Evolutionary conservation across 2,329 filamentous ascomycete genomes (phyloP).

Genomic region (Lecanoromycetidae sp.): DNA sequence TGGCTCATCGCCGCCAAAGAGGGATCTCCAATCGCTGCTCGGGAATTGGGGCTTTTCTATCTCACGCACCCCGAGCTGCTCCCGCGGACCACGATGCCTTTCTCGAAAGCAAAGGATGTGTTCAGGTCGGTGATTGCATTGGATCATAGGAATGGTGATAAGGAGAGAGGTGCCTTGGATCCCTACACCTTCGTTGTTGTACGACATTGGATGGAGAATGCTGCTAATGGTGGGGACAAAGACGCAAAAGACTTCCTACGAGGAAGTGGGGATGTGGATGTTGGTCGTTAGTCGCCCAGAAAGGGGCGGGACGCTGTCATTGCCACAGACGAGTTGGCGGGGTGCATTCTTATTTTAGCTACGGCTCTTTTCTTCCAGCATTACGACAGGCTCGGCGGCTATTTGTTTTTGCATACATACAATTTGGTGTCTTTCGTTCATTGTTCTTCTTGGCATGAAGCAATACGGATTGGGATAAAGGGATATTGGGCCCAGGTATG

Average conservation of each 20-base stretch:
- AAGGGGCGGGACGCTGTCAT: too few relatives aligned
- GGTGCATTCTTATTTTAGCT: too few relatives aligned
- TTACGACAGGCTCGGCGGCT: too few relatives aligned
- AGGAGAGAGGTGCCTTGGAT: conserved; percentile 14
- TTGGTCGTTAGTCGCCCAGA: too few relatives aligned
- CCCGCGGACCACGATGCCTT: conserved; percentile 63
- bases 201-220: conserved; percentile 19
- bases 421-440: too few relatives aligned
- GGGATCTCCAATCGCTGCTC: conserved; percentile 74
- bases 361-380: too few relatives aligned
- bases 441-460: too few relatives aligned
- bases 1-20: conserved; percentile 90
- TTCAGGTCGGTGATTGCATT: conserved; percentile 68
- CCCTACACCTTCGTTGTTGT: conserved; percentile 16
- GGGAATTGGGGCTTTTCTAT: conserved; percentile 87
- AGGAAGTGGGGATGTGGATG: conserved; percentile 13
- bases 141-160: conserved; percentile 5
- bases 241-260: conserved; percentile 17
- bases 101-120: conserved; percentile 73
- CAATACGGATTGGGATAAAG: too few relatives aligned
- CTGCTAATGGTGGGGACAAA: conserved; percentile 18
- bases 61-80: conserved; percentile 82
- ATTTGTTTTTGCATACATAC: too few relatives aligned
- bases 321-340: too few relatives aligned
- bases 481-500: too few relatives aligned